These are phyloP conservation scores for Penicillium verrucosum DNA, from an alignment of 2,329 filamentous ascomycete species.

Conservation along the genomic window DNA sequence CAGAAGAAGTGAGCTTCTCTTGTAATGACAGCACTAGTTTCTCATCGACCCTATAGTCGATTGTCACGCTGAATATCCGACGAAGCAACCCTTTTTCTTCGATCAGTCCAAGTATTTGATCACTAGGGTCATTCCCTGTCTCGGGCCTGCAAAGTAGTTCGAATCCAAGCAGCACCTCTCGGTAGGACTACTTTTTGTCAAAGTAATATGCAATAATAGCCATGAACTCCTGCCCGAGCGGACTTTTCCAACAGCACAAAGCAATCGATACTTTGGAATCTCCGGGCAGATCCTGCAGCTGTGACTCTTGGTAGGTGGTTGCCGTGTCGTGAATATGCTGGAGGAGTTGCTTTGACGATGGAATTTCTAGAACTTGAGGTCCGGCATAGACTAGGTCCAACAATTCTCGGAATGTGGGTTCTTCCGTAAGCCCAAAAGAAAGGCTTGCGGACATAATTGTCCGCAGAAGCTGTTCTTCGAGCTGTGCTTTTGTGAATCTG, in stretches of 20 bases:
- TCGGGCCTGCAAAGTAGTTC: background rate
- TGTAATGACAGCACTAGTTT: too few species aligned
- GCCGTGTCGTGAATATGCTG: too few species aligned
- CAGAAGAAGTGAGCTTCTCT: too few species aligned
- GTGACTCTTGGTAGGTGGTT: too few species aligned
- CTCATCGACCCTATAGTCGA: background rate
- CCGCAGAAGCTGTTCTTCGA: background rate
- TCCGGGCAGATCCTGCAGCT: too few species aligned
- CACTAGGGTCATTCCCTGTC: background rate
- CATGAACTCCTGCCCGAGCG: too few species aligned
- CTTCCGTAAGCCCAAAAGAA: background rate
- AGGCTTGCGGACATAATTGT: background rate
- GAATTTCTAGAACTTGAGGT: background rate
- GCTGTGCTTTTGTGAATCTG: background rate
- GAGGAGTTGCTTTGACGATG: background rate
- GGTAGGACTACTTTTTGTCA: background rate
- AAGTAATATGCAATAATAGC: background rate
- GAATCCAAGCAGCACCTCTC: background rate
- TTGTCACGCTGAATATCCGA: background rate
- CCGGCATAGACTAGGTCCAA: background rate
- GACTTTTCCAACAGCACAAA: too few species aligned
- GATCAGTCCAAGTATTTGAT: background rate
- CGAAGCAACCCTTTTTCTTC: background rate
- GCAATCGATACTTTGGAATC: too few species aligned
- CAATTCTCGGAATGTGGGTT: background rate